phyloP scores from a whole-genome alignment of 2,329 filamentous ascomycete genomes.

The Paramyrothecium sp. region DNA sequence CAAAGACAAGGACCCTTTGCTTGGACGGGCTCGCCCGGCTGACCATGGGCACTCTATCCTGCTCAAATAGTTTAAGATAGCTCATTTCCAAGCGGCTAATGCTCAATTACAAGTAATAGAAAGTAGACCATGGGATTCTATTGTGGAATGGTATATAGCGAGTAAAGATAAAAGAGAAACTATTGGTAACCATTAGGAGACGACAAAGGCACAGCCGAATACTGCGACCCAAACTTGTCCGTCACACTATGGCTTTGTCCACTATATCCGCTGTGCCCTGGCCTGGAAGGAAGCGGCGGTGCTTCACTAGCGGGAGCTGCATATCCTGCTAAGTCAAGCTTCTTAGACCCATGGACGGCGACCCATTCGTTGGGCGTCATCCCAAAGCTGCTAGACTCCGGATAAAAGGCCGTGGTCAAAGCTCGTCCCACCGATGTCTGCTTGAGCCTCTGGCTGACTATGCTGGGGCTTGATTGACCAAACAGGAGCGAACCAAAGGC shows the following conservation, averaged over 20 bases:
- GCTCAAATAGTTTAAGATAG: too few species aligned
- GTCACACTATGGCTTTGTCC: background rate
- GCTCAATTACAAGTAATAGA: too few species aligned
- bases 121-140: too few species aligned
- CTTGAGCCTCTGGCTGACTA: slow-evolving; percentile 11
- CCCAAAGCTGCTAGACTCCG: background rate
- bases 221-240: background rate
- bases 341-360: background rate
- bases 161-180: too few species aligned
- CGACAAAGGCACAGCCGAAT: background rate
- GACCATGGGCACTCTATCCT: too few species aligned
- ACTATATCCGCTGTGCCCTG: background rate
- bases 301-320: background rate
- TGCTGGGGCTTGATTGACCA: slow-evolving; percentile 9
- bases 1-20: too few species aligned
- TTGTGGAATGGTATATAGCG: too few species aligned
- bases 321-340: background rate
- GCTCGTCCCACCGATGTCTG: slow-evolving; percentile 15
- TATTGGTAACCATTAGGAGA: background rate
- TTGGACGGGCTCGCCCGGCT: too few species aligned
- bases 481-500: slow-evolving; percentile 7
- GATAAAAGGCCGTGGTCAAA: slow-evolving; percentile 4
- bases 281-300: background rate
- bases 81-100: too few species aligned
- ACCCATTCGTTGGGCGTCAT: background rate